Base-by-base conservation (phyloP, 1,284 basidiomycete genomes). In the Cutaneotrichosporon sp. region DNA sequence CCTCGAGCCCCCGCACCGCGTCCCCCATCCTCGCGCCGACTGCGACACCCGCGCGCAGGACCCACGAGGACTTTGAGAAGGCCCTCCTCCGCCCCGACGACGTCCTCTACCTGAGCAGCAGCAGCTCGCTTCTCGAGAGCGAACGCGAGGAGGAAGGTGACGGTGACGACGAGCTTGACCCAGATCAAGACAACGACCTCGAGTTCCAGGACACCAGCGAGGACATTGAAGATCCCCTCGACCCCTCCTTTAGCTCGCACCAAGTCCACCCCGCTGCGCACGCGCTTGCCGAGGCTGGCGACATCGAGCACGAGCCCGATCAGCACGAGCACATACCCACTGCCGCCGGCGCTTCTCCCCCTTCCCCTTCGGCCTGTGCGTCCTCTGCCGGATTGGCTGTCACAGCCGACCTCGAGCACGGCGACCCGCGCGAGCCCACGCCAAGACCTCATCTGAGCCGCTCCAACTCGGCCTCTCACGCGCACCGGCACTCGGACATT, bases 71-170 rank as follows among this genome's bases (percentile, higher is more conserved):
- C 52, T 75, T 76, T 55, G 74, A 76, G 60, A 67, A 68, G 22
- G 73, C 73, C 14, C 63, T 75, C 10, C 57, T 68, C 1, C 62
- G 71, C 36, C 68, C 73, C 2, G 52, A 68, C 54, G 59, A 67
- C 16, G 75, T 74, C 24, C 62, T 72, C 33, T 77, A 69, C 59
- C 61, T 77, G 33, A 66, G 66, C n/a, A 68, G 60, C 33, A 42
- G 20, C 56, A 54, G 42, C 20, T 54, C 59, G 56, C 65, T 65
- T 9, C 54, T 36, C 50, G 36, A 67, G 60, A 49, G 49, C 57
- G 18, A 59, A 42, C 22, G 60, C 36, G 27, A 54, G 47, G 55
- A 59, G 20, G 43, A 61, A 33, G 18, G 16, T n/a, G 25, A 51
- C n/a, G 22, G 18, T 2, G 34, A 56, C 20, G 27, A 25, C 33